Evolutionary conservation across 305 asterid species (phyloP).

Genomic region (Striga hermonthica): DNA sequence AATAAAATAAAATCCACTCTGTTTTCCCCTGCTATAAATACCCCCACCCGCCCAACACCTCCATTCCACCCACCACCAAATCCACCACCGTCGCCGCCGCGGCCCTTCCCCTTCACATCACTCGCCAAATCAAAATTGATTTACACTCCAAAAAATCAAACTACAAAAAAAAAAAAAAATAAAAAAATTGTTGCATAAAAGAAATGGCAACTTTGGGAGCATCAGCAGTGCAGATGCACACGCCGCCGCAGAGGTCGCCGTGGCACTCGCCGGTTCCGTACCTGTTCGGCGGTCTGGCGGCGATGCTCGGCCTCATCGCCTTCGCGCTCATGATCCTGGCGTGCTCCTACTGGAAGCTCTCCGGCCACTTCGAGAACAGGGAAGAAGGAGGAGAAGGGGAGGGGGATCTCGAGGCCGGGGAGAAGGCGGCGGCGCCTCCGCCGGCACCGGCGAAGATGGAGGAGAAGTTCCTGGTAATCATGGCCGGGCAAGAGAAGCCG

Average conservation of each 20-base stretch:
- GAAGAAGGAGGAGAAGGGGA: conserved; percentile 30
- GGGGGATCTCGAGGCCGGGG: conserved; percentile 61
- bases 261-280: conserved; percentile 97
- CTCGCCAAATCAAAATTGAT: background rate
- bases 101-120: background rate
- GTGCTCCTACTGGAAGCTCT: conserved; percentile 81
- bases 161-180: too few relatives aligned
- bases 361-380: conserved; percentile 46
- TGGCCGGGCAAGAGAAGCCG: conserved; percentile 82
- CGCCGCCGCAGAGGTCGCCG: conserved; percentile 42
- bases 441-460: conserved; percentile 46
- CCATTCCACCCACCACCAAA: conserved; percentile 25
- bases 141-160: background rate
- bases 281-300: conserved; percentile 87
- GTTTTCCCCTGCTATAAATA: conserved; percentile 42
- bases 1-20: conserved; percentile 18
- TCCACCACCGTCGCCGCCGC: conserved; percentile 1
- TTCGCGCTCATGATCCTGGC: conserved; percentile 77
- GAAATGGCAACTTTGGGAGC: conserved; percentile 38
- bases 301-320: conserved; percentile 86
- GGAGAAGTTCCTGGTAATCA: conserved; percentile 74
- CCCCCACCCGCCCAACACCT: conserved; percentile 24
- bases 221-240: conserved; percentile 31
- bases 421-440: conserved; percentile 30
- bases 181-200: background rate